Conservation (phyloP, 2,329 filamentous ascomycete species). For the Penicillium italicum region DNA sequence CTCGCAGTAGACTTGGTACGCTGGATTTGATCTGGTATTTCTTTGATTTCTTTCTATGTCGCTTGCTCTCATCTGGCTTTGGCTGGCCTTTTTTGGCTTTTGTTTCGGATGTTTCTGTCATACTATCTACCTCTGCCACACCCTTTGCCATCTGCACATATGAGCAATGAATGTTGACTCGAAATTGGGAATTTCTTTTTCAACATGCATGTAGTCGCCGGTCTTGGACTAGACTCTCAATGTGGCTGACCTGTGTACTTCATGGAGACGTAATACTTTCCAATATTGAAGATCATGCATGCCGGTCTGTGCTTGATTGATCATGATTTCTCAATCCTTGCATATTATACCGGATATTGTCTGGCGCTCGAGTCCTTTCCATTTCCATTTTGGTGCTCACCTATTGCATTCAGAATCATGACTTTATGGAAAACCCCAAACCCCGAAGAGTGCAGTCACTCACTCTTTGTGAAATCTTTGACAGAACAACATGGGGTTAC, state of each 20-base stretch:
- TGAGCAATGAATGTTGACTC: constrained; percentile 11
- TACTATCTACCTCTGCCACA: constrained; percentile 15
- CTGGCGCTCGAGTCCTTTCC: not conserved
- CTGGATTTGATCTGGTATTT: constrained; percentile 18
- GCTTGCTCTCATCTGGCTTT: constrained; percentile 10
- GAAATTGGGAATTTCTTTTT: constrained; percentile 8
- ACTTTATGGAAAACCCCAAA: not conserved
- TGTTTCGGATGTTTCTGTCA: constrained; percentile 6
- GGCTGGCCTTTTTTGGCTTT: constrained; percentile 9
- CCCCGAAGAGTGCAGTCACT: not conserved
- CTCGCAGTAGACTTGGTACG: constrained; percentile 21
- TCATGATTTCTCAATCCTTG: not conserved
- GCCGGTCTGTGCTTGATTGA: not conserved
- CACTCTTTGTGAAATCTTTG: not conserved
- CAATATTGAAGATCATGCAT: not conserved
- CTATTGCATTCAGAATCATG: not conserved
- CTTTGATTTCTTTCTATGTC: constrained; percentile 7
- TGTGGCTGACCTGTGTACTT: not conserved
- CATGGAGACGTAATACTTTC: not conserved
- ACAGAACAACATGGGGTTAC: not conserved
- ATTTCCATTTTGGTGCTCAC: not conserved
- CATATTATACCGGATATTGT: not conserved
- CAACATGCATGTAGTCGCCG: constrained; percentile 1
- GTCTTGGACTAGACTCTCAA: constrained; percentile 4
- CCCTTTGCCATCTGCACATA: constrained; percentile 29